Conservation (phyloP, 2,329 filamentous ascomycete genomes). For the Ramichloridium luteum region DNA sequence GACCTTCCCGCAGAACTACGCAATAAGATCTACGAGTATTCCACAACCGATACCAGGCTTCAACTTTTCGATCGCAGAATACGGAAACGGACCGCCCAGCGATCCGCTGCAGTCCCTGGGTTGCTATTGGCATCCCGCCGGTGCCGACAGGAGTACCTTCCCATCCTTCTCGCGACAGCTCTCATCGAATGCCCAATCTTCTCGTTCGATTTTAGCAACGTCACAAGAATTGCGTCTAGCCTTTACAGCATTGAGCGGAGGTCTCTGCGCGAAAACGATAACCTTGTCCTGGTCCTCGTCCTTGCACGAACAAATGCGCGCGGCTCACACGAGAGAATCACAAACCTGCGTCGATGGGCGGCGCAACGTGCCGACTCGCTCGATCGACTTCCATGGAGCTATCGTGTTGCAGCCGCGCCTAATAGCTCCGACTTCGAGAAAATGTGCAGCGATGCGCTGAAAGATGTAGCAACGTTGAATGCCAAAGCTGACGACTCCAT, state of each 20-base stretch:
- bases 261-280: constrained; percentile 15
- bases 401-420: constrained; percentile 5
- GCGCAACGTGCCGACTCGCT: constrained; percentile 10
- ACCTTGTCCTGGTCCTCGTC: constrained; percentile 11
- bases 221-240: constrained; percentile 13
- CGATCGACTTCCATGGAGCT: constrained; percentile 18
- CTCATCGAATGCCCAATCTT: constrained; percentile 10
- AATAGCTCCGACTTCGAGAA: neutral
- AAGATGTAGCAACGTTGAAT: no score
- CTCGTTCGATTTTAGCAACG: constrained; percentile 19
- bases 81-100: neutral
- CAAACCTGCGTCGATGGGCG: constrained; percentile 15
- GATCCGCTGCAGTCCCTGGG: constrained; percentile 8
- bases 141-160: constrained; percentile 16
- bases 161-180: constrained; percentile 17
- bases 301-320: constrained; percentile 10
- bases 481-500: no score
- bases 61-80: constrained; percentile 4
- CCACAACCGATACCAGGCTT: constrained; percentile 9
- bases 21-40: constrained; percentile 19
- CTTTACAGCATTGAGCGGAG: constrained; percentile 21
- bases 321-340: constrained; percentile 4
- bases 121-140: constrained; percentile 17
- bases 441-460: no score
- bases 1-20: constrained; percentile 21